These are phyloP conservation scores for Eragrostis tef DNA, from an alignment of 202 grass and related monocot genomes.

Conservation along the genomic window DNA sequence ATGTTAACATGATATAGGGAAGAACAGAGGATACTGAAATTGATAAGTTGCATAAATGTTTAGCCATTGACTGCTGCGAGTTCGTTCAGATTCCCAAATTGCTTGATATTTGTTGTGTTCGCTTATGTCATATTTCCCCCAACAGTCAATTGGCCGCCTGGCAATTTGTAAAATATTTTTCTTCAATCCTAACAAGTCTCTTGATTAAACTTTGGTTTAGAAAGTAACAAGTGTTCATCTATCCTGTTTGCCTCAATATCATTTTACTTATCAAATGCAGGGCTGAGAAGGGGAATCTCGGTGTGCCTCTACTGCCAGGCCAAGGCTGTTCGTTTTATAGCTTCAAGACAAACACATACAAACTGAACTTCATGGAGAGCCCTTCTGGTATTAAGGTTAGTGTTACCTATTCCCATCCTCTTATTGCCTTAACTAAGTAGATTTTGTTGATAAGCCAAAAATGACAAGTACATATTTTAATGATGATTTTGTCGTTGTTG, in stretches of 20 bases:
- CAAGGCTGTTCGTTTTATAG: slow-evolving; percentile 88
- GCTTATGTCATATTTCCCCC: neutral
- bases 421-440: slow-evolving; percentile 7
- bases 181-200: neutral
- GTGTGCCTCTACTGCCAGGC: slow-evolving; percentile 78
- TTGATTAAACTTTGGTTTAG: neutral
- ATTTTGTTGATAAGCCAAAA: neutral
- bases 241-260: neutral
- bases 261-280: slow-evolving; percentile 44
- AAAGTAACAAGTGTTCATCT: neutral
- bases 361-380: slow-evolving; percentile 91
- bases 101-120: neutral
- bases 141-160: neutral
- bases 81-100: neutral
- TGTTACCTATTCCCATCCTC: slow-evolving; percentile 19
- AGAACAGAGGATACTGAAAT: neutral
- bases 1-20: neutral
- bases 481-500: too few species aligned
- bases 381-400: slow-evolving; percentile 87
- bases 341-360: slow-evolving; percentile 94
- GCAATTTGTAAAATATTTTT: too few species aligned
- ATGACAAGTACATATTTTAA: too few species aligned
- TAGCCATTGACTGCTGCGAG: neutral
- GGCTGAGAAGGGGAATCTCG: slow-evolving; percentile 74
- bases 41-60: neutral